These are phyloP conservation scores for Ceratobasidium theobromae DNA, from an alignment of 1,284 basidiomycete genomes.

Conservation along the genomic window DNA sequence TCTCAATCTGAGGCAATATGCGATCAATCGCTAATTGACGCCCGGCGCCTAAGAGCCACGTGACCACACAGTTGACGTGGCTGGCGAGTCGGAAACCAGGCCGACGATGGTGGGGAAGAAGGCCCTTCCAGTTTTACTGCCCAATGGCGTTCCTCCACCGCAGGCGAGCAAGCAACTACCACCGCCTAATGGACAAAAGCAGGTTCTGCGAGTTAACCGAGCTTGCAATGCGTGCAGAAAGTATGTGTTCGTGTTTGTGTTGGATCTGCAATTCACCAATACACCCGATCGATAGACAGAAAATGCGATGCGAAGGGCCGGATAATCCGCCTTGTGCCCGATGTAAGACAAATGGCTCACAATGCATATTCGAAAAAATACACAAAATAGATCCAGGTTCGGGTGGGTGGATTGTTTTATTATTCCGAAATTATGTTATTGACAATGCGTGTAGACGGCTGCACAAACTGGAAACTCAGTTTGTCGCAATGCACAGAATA, in stretches of 20 bases:
- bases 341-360: slow-evolving; percentile 21
- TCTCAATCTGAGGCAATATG: no score
- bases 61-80: no score
- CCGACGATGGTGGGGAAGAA: slow-evolving; percentile 27
- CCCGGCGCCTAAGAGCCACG: no score
- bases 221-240: slow-evolving; percentile 36
- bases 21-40: no score
- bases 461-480: slow-evolving; percentile 6
- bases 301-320: slow-evolving; percentile 36
- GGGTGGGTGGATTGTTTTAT: neutral
- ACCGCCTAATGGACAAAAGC: slow-evolving; percentile 25
- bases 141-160: slow-evolving; percentile 7
- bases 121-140: slow-evolving; percentile 5
- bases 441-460: neutral
- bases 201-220: slow-evolving; percentile 34
- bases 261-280: neutral
- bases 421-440: neutral
- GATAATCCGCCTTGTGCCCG: slow-evolving; percentile 34
- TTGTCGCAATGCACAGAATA: slow-evolving; percentile 24
- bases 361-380: slow-evolving; percentile 36
- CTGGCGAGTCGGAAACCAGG: neutral
- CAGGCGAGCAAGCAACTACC: neutral
- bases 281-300: slow-evolving; percentile 22
- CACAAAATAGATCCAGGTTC: slow-evolving; percentile 24
- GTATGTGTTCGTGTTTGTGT: neutral